Percentiles rank a stretch among this genome's conserved stretches.
Evolutionary conservation across 352 stramenopile genomes (phyloP).

Genomic region (Globisporangium abappressorium): DNA sequence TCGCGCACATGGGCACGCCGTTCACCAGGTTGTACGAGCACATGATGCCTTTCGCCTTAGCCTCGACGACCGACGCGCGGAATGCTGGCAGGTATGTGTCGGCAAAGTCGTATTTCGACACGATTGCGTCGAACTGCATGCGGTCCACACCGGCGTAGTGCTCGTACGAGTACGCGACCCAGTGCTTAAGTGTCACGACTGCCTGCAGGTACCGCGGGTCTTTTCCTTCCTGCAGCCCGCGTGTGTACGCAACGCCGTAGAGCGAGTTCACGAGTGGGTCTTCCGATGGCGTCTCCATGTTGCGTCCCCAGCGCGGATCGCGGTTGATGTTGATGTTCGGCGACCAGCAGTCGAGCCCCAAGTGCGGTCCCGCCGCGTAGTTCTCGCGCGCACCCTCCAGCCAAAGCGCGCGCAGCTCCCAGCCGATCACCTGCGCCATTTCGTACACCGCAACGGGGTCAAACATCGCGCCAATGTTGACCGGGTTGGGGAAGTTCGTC

Average conservation of each 20-base stretch:
- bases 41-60: slow-evolving; percentile 88
- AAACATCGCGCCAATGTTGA: slow-evolving; percentile 88
- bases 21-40: slow-evolving; percentile 97
- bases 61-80: slow-evolving; percentile 75
- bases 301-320: slow-evolving; percentile 92
- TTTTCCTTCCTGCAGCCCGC: slow-evolving; percentile 81
- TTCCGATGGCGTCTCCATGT: slow-evolving; percentile 93
- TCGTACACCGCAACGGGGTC: slow-evolving; percentile 70
- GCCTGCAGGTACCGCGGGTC: slow-evolving; percentile 70
- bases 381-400: slow-evolving; percentile 75
- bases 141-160: slow-evolving; percentile 68
- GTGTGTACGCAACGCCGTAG: slow-evolving; percentile 91
- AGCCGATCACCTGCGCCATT: slow-evolving; percentile 89
- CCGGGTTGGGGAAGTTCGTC: slow-evolving; percentile 90
- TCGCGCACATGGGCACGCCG: slow-evolving; percentile 91
- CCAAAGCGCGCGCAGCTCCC: slow-evolving; percentile 76
- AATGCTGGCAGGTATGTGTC: slow-evolving; percentile 92
- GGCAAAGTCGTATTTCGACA: slow-evolving; percentile 89
- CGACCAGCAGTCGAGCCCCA: slow-evolving; percentile 91
- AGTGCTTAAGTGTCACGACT: slow-evolving; percentile 94
- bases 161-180: slow-evolving; percentile 89
- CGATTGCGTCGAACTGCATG: slow-evolving; percentile 87
- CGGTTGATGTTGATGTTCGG: slow-evolving; percentile 96
- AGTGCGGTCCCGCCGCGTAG: slow-evolving; percentile 50
- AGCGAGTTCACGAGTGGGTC: slow-evolving; percentile 89